Evolutionary conservation across 805 yeast genomes (phyloP), one percentile per base, ranked within the genome.

Genomic region (Hanseniaspora clermontiae): DNA sequence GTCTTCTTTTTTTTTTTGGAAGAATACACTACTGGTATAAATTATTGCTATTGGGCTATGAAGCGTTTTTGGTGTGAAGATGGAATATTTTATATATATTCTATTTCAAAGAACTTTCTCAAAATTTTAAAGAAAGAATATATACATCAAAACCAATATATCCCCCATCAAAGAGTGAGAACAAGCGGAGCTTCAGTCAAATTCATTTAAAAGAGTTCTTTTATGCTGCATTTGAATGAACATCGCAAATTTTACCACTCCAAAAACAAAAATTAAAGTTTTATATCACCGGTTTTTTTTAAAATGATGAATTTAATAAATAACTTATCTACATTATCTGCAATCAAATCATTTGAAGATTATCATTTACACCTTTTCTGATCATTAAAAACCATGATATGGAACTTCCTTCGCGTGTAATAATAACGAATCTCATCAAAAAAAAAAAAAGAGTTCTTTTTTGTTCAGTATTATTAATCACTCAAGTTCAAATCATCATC

Each of bases 281-380:
- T 45, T 31, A 11, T 20, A 20, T 42, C 19, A 11, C n/a, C 9
- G 11, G 10, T 43, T 43, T 43, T 43, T 9, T 15, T 24, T 37
- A 53, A 57, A 17, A 61, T 64, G 68, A 66, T 65, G 67, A 63
- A 60, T 58, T 57, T 57, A 31, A 45, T 49, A 53, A 58, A 59
- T 39, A 62, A 59, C 70, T 67, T 67, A 67, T 67, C 70, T 67
- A 67, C 70, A 66, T 67, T 67, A 67, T 66, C 70, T 66, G 70
- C 65, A 62, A 62, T 55, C 27, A 53, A 46, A 53, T 46, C 55
- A 53, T 53, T 53, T 53, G 57, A 53, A 53, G 57, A 53, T 53
- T 45, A 38, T 37, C 24, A 31, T 36, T 20, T 49, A 56, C 46
- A 55, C 40, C 5, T 34, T 43, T 53, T 53, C 59, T 51, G 60